phyloP scores from a whole-genome alignment of 78 protist species.

The Protostelium mycophagum region DNA sequence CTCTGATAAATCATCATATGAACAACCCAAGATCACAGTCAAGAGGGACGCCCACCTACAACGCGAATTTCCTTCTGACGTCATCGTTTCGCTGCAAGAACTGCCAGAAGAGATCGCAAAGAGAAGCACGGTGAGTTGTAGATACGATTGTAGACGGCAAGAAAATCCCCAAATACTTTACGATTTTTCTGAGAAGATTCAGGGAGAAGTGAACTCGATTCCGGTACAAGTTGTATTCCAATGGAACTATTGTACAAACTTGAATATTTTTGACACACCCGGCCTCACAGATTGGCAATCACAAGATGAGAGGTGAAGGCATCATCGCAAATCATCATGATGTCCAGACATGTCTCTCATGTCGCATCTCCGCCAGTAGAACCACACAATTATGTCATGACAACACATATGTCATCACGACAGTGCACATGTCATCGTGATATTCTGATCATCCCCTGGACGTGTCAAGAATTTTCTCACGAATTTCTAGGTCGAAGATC shows the following conservation, averaged over 20 bases:
- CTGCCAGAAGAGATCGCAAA: not conserved
- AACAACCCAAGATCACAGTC: not conserved
- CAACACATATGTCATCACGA: too few relatives aligned
- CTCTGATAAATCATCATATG: not conserved
- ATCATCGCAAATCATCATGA: too few relatives aligned
- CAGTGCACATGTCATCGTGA: too few relatives aligned
- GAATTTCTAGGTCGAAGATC: not conserved
- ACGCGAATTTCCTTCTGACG: not conserved
- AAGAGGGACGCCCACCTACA: not conserved
- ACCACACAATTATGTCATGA: too few relatives aligned
- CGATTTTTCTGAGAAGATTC: not conserved
- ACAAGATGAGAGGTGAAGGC: not conserved
- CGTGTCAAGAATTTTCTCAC: too few relatives aligned
- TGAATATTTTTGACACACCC: not conserved
- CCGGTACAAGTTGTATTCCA: not conserved
- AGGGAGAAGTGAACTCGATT: not conserved
- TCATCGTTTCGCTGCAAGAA: not conserved
- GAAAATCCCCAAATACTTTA: not conserved
- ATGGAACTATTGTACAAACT: not conserved
- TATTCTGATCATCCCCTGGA: too few relatives aligned
- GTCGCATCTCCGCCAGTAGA: not conserved
- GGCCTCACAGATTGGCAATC: not conserved
- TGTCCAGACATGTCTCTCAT: too few relatives aligned
- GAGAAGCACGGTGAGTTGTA: not conserved
- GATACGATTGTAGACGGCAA: too few relatives aligned